Base-by-base conservation (phyloP, 208 protist genomes). In the Acanthamoeba culbertsoni region DNA sequence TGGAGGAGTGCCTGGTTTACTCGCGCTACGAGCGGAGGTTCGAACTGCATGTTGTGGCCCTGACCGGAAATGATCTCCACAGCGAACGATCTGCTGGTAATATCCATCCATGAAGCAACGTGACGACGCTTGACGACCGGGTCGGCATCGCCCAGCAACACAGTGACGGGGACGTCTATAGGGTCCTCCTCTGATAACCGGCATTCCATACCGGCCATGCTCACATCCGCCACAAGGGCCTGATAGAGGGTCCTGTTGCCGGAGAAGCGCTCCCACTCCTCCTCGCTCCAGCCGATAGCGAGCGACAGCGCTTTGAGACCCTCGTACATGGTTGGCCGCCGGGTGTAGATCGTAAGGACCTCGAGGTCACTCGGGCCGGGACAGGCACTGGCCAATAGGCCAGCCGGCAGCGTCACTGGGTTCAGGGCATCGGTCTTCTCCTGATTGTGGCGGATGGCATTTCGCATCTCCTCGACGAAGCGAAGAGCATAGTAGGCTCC, bases 11-110 rank as follows among this genome's bases (percentile, higher is more conserved):
- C 26, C 3, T n/a, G 71, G 71, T 82, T 82, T 14, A 82, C 71
- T 23, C 71, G 20, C 35, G 14, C 40, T 14, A 89, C 35, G 46
- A 89, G 79, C 5, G 79, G 51, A 18, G 79, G 79, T 31, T 89
- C 79, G 55, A 89, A 89, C 35, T 89, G 79, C 79, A 89, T 89
- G 79, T 89, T 89, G 79, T 89, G 79, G 14, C 79, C 79, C 40
- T 89, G 79, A n/a, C 55, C 55, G 2, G 79, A 18, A 10, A 89
- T 26, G 7, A 7, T 37, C 51, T 89, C 79, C 33, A 89, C 31
- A 26, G 31, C 55, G 79, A 89, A 89, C 14, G 79, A 89, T 2
- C 31, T 14, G 12, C 35, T 35, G 46, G 79, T 89, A 48, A 65
- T 4, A 48, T 35, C 55, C 79, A 89, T 89, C 79, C 79, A 89